Evolutionary conservation across 108 stramenopile genomes (phyloP), one percentile per base, ranked within the genome.

Genomic region (Fragilaria radians): DNA sequence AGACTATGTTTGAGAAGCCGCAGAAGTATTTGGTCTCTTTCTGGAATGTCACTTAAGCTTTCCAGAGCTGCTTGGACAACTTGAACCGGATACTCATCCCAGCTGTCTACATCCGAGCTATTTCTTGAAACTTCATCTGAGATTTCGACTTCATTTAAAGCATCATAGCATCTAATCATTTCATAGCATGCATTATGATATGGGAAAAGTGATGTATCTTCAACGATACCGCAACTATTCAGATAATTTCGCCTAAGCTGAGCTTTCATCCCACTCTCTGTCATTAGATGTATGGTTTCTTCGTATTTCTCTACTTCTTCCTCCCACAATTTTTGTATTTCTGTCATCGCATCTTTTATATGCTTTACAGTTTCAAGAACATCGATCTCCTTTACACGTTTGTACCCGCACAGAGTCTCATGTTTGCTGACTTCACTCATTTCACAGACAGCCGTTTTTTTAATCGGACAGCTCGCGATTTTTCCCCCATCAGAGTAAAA

Each of bases 121-220:
- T 7, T 42, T 42, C 11, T 42, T 11, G 7, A 17, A 50, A 5
- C 7, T 9, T 50, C 49, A 50, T n/a, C 17, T 5, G 14, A 5
- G 49, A 9, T 22, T 19, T 50, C 49, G 21, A 21, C n/a, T 5
- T 5, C 49, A 50, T 22, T 50, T 5, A 9, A 5, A 58, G 5
- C 21, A 42, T 81, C 74, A 48, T 78, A 81, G 56, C 69, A 73
- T 29, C 78, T 74, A 58, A 81, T 29, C 14, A 81, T 53, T 11
- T 70, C 57, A 57, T 81, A 81, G 18, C 71, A 64, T 17, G 73
- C 34, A 28, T 27, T 24, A 36, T 81, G 76, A 57, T 81, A 81
- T 1, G 80, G 80, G 51, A 72, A 81, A 28, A 81, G 47, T 18
- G 51, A 30, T 28, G 59, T 14, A 33, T 81, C 67, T 9, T 67